Percentiles rank a stretch among this genome's conserved stretches.
Conservation (phyloP, 345 rosid genomes). For the Zanthoxylum bungeanum region DNA sequence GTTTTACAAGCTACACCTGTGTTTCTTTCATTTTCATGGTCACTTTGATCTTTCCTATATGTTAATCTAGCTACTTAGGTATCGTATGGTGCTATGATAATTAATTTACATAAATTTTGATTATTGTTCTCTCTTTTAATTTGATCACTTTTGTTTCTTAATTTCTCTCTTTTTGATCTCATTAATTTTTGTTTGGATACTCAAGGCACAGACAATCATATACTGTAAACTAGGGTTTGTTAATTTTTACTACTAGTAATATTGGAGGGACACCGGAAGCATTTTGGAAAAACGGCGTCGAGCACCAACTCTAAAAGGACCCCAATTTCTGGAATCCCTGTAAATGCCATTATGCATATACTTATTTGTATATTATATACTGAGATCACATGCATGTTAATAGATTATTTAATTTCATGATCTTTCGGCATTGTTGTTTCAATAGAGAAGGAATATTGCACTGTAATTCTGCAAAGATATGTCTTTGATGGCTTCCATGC, state of each 20-base stretch:
- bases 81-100: background rate
- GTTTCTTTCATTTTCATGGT: too few species aligned
- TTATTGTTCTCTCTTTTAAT: background rate
- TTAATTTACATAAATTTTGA: too few species aligned
- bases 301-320: too few species aligned
- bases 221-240: conserved; percentile 11
- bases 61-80: background rate
- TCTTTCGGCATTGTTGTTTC: too few species aligned
- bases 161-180: background rate
- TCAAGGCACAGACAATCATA: conserved; percentile 5
- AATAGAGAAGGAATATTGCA: background rate
- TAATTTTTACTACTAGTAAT: background rate
- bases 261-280: too few species aligned
- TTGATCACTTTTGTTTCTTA: background rate
- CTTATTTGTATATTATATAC: too few species aligned
- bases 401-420: too few species aligned
- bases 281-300: too few species aligned
- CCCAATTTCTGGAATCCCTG: too few species aligned
- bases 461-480: background rate
- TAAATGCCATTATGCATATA: too few species aligned
- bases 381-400: too few species aligned
- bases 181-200: conserved; percentile 2
- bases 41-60: too few species aligned
- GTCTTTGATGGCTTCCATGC: background rate
- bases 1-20: background rate